These are phyloP conservation scores for Aspergillus eucalypticola DNA, from an alignment of 2,329 filamentous ascomycete genomes.

Conservation along the genomic window DNA sequence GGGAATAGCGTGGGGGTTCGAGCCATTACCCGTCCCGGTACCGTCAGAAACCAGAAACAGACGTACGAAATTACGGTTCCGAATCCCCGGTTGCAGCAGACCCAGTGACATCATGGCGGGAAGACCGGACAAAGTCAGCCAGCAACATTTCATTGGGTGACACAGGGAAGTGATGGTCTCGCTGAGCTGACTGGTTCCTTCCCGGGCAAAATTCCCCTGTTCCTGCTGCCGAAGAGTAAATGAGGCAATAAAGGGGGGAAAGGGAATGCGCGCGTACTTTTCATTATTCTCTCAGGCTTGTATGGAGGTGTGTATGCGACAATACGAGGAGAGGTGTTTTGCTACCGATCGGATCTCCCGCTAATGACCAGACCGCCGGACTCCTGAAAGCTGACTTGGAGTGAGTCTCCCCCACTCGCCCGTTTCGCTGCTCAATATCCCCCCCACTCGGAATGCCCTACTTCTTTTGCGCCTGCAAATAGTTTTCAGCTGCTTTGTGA, in stretches of 20 bases:
- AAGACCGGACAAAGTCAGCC: neutral
- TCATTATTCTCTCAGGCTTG: neutral
- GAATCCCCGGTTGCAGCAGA: conserved; percentile 1
- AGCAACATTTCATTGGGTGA: neutral
- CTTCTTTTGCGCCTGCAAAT: neutral
- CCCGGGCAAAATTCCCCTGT: neutral
- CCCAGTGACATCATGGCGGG: conserved; percentile 14
- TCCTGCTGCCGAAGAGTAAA: neutral
- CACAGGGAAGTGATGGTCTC: neutral
- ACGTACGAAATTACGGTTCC: conserved; percentile 1
- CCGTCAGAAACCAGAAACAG: neutral
- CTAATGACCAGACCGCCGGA: conserved; percentile 33
- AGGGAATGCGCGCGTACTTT: neutral
- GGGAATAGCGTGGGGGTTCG: conserved; percentile 9
- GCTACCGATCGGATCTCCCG: conserved; percentile 24
- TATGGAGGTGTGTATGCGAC: conserved; percentile 9
- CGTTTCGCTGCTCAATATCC: conserved; percentile 15
- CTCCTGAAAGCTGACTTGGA: conserved; percentile 13
- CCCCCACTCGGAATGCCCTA: conserved; percentile 11
- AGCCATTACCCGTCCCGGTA: conserved; percentile 2
- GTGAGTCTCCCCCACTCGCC: conserved; percentile 8
- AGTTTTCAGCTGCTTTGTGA: neutral
- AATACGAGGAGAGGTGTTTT: neutral
- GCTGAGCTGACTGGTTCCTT: neutral
- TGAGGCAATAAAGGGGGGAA: conserved; percentile 1